These are phyloP conservation scores for Paratrimastix pyriformis DNA, from an alignment of 78 protist species.

Conservation along the genomic window DNA sequence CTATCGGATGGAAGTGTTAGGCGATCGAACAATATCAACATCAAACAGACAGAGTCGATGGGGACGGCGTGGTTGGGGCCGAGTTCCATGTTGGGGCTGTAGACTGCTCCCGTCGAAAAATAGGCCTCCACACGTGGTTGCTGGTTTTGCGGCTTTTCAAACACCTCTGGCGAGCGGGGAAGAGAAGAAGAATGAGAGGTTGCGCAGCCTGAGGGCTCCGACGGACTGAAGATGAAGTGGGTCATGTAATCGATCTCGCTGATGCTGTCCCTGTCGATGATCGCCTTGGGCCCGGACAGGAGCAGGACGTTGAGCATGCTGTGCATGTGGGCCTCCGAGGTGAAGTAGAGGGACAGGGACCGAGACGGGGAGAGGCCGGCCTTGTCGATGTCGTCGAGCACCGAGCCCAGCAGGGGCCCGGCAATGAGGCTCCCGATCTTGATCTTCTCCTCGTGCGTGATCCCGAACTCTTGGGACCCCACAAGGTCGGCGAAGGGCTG, in stretches of 20 bases:
- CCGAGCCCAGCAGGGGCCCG: background rate
- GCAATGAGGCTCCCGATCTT: background rate
- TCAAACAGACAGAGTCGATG: conserved; percentile 8
- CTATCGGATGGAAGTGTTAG: too few species aligned
- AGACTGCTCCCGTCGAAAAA: background rate
- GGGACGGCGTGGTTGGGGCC: background rate
- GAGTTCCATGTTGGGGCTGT: conserved; percentile 3
- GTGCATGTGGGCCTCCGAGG: conserved; percentile 57
- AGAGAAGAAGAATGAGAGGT: too few species aligned
- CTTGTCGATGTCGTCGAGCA: background rate
- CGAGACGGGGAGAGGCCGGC: background rate
- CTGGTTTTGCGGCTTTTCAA: background rate
- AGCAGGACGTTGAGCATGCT: conserved; percentile 37
- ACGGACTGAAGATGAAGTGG: conserved; percentile 44
- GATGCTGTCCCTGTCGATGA: background rate
- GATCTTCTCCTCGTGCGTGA: background rate
- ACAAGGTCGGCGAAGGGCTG: conserved; percentile 1
- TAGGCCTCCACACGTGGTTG: background rate
- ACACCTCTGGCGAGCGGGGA: too few species aligned
- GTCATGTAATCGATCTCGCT: conserved; percentile 41
- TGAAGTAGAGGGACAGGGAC: conserved; percentile 41
- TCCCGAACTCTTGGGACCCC: conserved; percentile 7
- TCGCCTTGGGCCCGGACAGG: background rate
- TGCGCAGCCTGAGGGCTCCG: too few species aligned
- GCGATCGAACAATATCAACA: too few species aligned